Evolutionary conservation across 768 basidiomycete species (phyloP), one percentile per base, ranked within the genome.

Genomic region (Phylloporus scabripes): DNA sequence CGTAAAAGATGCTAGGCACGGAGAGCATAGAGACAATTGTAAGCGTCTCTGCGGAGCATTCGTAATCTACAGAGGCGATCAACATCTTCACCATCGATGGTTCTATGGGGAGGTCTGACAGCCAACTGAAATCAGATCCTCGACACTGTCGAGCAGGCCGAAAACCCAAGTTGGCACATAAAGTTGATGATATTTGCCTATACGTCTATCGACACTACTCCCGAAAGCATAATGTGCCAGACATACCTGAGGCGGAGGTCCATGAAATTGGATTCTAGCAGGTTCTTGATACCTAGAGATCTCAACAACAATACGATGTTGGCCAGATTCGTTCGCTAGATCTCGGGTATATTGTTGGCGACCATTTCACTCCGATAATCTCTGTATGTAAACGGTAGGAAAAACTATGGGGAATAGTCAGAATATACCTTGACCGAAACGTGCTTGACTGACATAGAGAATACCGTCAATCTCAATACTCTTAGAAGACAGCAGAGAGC

Each of bases 151-250:
- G 21, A 99, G 77, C 7, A 96, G 96, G 31, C 94, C 94, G 28
- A 99, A 84, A 3, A 97, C 94, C 96, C 96, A 99, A 99, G 82
- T 65, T 98, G 96, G 66, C 97, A 99, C 93, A 97, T 97, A 6
- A 95, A 98, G 65, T 98, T 97, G 38, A 99, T 74, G 58, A 98
- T 99, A 64, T 97, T 97, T 46, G 91, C 90, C 85, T 93, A 55
- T 3, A 31, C 4, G 43, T 31, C 36, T 14, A 46, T 58, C 46
- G 54, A 24, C 40, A 15, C 37, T 23, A n/a, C 2, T 0, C 29
- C 21, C 6, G 2, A 1, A 28, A 14, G 33, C 33, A 26, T 14
- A 36, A 10, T 6, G 4, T 23, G 24, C 42, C 26, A 42, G 41
- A 56, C 67, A 47, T 58, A 85, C 90, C 78, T 95, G 93, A n/a